Evolutionary conservation across 257 asterid genomes (phyloP).

Genomic region (Solanum chmielewskii): DNA sequence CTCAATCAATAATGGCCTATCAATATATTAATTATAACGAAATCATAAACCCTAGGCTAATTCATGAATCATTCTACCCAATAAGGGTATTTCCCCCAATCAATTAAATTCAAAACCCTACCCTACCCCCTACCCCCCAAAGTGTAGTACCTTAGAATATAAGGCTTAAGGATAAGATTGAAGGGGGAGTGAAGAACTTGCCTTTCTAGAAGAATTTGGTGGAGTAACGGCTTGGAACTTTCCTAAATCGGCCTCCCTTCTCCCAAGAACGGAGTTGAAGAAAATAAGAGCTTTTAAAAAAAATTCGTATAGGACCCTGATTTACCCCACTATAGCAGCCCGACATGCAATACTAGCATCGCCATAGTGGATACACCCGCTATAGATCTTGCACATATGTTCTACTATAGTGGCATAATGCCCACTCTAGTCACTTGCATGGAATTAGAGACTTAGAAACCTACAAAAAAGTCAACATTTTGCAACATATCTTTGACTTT

Average conservation of each 20-base stretch:
- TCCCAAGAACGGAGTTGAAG: not conserved
- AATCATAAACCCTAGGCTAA: no score
- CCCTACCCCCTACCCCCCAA: not conserved
- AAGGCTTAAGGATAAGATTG: not conserved
- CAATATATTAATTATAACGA: no score
- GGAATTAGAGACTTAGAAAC: not conserved
- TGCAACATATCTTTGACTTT: not conserved
- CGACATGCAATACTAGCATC: not conserved
- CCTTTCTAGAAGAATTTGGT: no score
- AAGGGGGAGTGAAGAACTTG: not conserved
- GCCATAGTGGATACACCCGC: not conserved
- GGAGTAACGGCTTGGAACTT: not conserved
- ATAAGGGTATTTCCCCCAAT: no score
- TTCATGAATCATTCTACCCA: no score
- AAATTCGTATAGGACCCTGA: not conserved
- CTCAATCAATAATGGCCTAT: no score
- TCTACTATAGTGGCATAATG: not conserved
- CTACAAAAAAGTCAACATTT: not conserved
- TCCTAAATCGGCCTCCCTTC: not conserved
- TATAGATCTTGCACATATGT: not conserved
- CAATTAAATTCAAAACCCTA: no score
- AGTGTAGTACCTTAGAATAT: no score
- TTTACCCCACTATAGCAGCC: not conserved
- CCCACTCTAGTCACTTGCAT: not conserved
- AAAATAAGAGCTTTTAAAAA: not conserved